phyloP scores from a whole-genome alignment of 768 basidiomycete species.

The Boletus rubropictus region DNA sequence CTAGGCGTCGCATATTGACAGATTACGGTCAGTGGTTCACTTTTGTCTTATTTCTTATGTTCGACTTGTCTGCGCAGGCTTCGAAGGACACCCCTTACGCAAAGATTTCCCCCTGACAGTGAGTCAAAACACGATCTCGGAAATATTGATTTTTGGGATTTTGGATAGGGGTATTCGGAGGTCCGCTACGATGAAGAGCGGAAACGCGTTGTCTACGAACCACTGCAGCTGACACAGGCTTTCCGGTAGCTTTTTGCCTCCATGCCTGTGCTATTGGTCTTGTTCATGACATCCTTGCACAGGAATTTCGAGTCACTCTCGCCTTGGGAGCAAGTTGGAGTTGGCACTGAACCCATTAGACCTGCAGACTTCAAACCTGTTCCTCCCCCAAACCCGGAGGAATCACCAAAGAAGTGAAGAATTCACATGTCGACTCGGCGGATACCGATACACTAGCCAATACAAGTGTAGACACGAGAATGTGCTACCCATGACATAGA shows the following conservation, averaged over 20 bases:
- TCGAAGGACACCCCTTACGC: conserved; percentile 94
- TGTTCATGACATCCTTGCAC: background rate
- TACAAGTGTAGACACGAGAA: conserved; percentile 8
- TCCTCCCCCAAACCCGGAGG: conserved; percentile 69
- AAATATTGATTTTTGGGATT: background rate
- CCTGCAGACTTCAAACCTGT: conserved; percentile 75
- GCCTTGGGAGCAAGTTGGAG: conserved; percentile 94
- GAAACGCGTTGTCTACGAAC: conserved; percentile 96
- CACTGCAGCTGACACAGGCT: conserved; percentile 94
- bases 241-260: conserved; percentile 62
- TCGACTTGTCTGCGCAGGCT: conserved; percentile 44
- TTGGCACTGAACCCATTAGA: conserved; percentile 46
- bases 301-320: conserved; percentile 92
- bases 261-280: background rate
- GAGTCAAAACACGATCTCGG: conserved; percentile 23
- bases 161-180: conserved; percentile 88
- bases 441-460: conserved; percentile 12
- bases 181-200: conserved; percentile 96
- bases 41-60: background rate
- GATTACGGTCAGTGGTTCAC: conserved; percentile 70
- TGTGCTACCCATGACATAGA: conserved; percentile 8
- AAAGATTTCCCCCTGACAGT: conserved; percentile 99
- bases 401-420: conserved; percentile 70
- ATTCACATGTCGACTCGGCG: background rate
- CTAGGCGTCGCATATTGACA: conserved; percentile 90